Evolutionary conservation across 163 green algal species (phyloP), one percentile per base, ranked within the genome.

Genomic region (Scenedesmus sp.): DNA sequence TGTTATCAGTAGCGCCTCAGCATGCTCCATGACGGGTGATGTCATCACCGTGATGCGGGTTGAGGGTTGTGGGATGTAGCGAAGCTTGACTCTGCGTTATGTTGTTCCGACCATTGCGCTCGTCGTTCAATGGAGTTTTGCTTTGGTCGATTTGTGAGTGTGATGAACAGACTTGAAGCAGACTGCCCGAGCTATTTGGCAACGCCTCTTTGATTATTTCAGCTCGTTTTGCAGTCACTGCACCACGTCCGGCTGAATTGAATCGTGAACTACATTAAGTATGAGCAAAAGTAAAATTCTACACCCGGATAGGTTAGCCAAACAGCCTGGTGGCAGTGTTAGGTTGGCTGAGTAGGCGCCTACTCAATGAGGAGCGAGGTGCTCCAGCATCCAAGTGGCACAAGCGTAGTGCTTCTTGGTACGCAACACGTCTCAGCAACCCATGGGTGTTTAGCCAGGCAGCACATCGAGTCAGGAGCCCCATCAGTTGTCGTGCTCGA

Each of bases 401-500:
- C 70, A 22, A 37, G n/a, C 59, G 85, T 90, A 20, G 42, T 83
- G 2, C 30, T 90, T 4, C 40, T 90, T 3, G 85, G 85, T 33
- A 83, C 61, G 2, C 37, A 51, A 15, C 85, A 90, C 59, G 85
- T 90, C 0, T 90, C 85, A 35, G 37, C 24, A 18, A 26, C 18
- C 37, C 40, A 83, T 72, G 85, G 85, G 2, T n/a, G 51, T 42
- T 16, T 42, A 3, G 85, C n/a, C 30, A 56, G 46, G 9, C 37
- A 37, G 22, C 46, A 53, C 3, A 37, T 90, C 10, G 33, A 44
- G 43, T 24, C 10, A 3, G 59, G 40, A 26, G 18, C 16, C 15
- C 85, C 85, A 26, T 6, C 3, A 13, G 40, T 46, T 37, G 85
- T 90, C 26, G 42, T 84, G 42, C 44, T 90, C 13, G 85, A 90